Base-by-base conservation (phyloP, 75 land plant species). In the Picea sitchensis region DNA sequence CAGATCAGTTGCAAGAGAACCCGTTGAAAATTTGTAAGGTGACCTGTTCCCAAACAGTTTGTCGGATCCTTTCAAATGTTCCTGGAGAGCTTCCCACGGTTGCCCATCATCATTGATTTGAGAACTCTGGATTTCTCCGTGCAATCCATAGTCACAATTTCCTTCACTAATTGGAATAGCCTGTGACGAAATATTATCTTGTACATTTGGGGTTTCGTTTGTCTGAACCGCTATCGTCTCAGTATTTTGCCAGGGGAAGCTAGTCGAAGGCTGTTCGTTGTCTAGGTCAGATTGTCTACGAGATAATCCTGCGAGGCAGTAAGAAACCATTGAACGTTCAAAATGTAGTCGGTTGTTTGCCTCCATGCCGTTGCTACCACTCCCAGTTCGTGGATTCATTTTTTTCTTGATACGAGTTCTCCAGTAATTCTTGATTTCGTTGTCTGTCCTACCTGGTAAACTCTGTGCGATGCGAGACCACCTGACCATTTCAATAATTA, bases 341-440 rank as follows among this genome's bases (percentile, higher is more conserved):
- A 23, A 4, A 6, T 62, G n/a, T 21, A 21, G 0, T 41, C 44
- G 44, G 4, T 41, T 41, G 44, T 41, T 3, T 41, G 0, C 44
- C 3, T 41, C 44, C 4, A 41, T 41, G n/a, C 9, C 7, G 9
- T 26, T 21, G 65, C 31, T 62, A 0, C 26, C 65, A 23, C 5
- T 23, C 7, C 9, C 3, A 41, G 44, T 30, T 0, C 21, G 30
- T 20, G 7, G 65, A 23, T 61, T 61, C 4, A 31, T 4, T 51
- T 78, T 78, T 57, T 65, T 78, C 1, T 78, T 78, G 56, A 78
- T 65, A 13, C 31, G 80, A 38, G 80, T 64, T 36, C 80, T 51
- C 80, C 73, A 78, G 18, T 78, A 78, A 58, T 78, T 78, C 65
- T 78, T 65, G 12, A 78, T 78, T 68, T 60, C 72, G 69, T 56